Percentiles rank a stretch among this genome's conserved stretches.
phyloP scores from a whole-genome alignment of 768 basidiomycete genomes.

The Mrakia hoshinonis region DNA sequence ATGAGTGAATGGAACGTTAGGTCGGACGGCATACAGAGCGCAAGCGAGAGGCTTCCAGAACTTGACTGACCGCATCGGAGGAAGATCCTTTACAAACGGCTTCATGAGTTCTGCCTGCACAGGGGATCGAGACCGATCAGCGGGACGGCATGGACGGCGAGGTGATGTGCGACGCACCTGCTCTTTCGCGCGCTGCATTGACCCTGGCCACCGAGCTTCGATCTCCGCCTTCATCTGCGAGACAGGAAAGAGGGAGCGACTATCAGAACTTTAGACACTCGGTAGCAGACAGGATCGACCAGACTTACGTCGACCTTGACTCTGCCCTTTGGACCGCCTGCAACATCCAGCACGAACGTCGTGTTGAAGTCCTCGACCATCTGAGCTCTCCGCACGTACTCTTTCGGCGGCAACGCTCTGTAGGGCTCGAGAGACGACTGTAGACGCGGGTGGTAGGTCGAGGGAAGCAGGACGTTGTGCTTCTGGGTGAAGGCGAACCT shows the following conservation, averaged over 20 bases:
- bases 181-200: not conserved
- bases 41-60: not conserved
- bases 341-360: slow-evolving; percentile 3
- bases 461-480: not conserved
- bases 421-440: not conserved
- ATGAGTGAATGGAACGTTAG: not conserved
- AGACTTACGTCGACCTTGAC: not conserved
- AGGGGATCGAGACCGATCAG: not conserved
- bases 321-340: not conserved
- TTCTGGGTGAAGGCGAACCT: slow-evolving; percentile 12
- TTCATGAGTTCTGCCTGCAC: not conserved
- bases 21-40: not conserved
- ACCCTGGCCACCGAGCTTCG: not conserved
- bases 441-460: not conserved
- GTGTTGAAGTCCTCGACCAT: not conserved
- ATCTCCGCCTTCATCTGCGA: not conserved
- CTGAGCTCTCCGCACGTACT: not conserved
- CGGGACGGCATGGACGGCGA: not conserved
- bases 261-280: not conserved
- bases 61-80: not conserved
- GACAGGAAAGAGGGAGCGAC: not conserved
- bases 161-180: not conserved
- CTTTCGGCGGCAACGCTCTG: not conserved
- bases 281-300: not conserved
- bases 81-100: not conserved